phyloP scores from a whole-genome alignment of 345 rosid species.

The Psidium friedrichsthalianum region DNA sequence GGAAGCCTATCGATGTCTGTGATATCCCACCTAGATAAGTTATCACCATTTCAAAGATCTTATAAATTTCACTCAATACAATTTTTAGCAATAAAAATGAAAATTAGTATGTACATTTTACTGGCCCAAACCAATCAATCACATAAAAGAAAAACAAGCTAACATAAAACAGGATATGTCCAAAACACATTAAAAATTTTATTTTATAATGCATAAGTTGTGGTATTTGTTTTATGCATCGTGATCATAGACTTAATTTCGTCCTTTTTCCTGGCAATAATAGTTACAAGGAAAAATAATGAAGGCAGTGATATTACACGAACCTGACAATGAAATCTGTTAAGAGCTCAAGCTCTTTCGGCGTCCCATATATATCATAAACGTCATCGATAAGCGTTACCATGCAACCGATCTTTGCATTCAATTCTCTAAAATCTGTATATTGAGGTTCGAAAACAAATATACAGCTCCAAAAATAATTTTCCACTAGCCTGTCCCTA shows the following conservation, averaged over 20 bases:
- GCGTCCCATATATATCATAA: not conserved
- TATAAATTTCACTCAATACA: too few relatives aligned
- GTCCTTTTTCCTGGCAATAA: not conserved
- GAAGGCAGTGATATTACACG: not conserved
- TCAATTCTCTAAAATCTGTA: not conserved
- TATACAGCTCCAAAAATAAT: not conserved
- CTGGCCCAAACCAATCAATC: not conserved
- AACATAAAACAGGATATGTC: not conserved
- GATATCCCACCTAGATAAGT: conserved; percentile 1
- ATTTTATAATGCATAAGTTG: too few relatives aligned
- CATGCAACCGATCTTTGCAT: not conserved
- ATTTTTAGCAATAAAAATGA: not conserved
- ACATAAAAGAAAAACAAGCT: not conserved
- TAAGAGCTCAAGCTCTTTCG: conserved; percentile 4
- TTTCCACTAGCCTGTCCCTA: conserved; percentile 7
- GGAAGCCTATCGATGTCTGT: conserved; percentile 5
- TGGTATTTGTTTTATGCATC: too few relatives aligned
- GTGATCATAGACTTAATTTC: not conserved
- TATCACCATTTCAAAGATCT: too few relatives aligned
- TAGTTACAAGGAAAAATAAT: not conserved
- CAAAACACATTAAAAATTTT: too few relatives aligned
- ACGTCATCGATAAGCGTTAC: not conserved
- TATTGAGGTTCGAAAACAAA: conserved; percentile 6
- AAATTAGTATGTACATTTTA: too few relatives aligned
- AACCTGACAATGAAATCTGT: conserved; percentile 5